Conservation (phyloP, 345 rosid genomes). For the Turnera subulata region DNA sequence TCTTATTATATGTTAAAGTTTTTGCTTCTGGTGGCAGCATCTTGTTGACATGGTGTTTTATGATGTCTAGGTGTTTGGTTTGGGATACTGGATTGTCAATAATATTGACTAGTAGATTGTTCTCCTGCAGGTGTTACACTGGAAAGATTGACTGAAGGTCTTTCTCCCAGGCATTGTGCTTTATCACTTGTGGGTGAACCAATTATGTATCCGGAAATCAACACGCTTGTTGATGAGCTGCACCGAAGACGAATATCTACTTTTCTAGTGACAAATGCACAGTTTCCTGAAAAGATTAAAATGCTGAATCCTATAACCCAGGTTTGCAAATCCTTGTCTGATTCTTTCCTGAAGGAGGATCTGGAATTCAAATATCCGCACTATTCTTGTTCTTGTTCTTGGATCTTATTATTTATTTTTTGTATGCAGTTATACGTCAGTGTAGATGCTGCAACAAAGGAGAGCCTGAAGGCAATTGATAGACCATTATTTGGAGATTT, state of each 20-base stretch:
- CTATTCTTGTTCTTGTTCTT: slow-evolving; percentile 3
- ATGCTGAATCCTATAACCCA: slow-evolving; percentile 77
- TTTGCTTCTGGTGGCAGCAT: neutral
- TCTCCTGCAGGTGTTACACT: slow-evolving; percentile 66
- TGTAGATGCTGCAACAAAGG: slow-evolving; percentile 97
- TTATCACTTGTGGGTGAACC: slow-evolving; percentile 98
- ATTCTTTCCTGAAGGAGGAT: neutral
- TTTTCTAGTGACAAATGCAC: slow-evolving; percentile 95
- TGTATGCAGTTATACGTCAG: slow-evolving; percentile 86
- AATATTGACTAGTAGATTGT: slow-evolving; percentile 9
- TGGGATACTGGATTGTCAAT: neutral
- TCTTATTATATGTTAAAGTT: neutral
- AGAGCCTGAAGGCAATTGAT: slow-evolving; percentile 92
- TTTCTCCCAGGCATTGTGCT: slow-evolving; percentile 91
- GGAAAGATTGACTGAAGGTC: slow-evolving; percentile 78
- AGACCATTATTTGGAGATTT: slow-evolving; percentile 95
- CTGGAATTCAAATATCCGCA: neutral
- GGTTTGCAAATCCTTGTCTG: slow-evolving; percentile 39
- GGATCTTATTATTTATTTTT: slow-evolving; percentile 5
- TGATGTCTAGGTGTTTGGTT: neutral
- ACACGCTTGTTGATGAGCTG: slow-evolving; percentile 83
- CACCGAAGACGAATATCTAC: slow-evolving; percentile 80
- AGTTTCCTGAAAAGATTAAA: slow-evolving; percentile 88
- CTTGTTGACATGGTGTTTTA: neutral
- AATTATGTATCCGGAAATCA: slow-evolving; percentile 94